Evolutionary conservation across 1,139 yeast genomes (phyloP).

Genomic region (Saccharomycopsis crataegensis): DNA sequence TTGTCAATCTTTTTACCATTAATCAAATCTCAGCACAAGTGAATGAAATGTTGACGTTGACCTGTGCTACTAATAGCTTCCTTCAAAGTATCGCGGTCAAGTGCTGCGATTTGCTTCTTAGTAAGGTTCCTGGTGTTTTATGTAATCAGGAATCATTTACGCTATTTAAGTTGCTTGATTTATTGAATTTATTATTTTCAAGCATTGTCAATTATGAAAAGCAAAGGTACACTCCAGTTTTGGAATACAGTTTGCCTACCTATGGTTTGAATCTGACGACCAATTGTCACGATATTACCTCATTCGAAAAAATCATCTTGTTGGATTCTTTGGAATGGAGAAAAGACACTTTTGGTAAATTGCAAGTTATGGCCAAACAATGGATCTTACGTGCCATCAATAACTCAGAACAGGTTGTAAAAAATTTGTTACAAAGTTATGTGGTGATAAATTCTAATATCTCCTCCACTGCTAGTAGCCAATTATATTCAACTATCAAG

Average conservation of each 20-base stretch:
- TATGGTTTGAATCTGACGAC: constrained; percentile 17
- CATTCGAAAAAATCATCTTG: constrained; percentile 50
- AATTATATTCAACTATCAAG: not conserved
- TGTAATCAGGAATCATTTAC: constrained; percentile 55
- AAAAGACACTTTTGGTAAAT: constrained; percentile 50
- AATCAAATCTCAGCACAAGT: constrained; percentile 66
- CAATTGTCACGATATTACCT: constrained; percentile 18
- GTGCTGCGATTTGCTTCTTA: constrained; percentile 66
- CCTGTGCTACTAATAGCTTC: constrained; percentile 45
- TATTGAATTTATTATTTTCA: constrained; percentile 68
- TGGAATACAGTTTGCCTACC: constrained; percentile 56
- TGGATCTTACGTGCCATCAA: constrained; percentile 59
- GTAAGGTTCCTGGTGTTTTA: constrained; percentile 68
- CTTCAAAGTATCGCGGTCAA: constrained; percentile 78
- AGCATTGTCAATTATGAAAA: constrained; percentile 83
- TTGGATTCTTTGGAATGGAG: constrained; percentile 83
- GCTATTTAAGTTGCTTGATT: constrained; percentile 71
- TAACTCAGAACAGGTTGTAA: constrained; percentile 63
- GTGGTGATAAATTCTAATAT: constrained; percentile 36
- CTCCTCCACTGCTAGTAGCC: constrained; percentile 3
- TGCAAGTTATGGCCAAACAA: constrained; percentile 50
- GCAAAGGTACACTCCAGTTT: constrained; percentile 77
- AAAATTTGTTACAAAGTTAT: constrained; percentile 70
- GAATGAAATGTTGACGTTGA: constrained; percentile 55
- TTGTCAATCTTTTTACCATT: constrained; percentile 37